Conservation (phyloP, 768 basidiomycete species). For the Ephemerocybe angulata region DNA sequence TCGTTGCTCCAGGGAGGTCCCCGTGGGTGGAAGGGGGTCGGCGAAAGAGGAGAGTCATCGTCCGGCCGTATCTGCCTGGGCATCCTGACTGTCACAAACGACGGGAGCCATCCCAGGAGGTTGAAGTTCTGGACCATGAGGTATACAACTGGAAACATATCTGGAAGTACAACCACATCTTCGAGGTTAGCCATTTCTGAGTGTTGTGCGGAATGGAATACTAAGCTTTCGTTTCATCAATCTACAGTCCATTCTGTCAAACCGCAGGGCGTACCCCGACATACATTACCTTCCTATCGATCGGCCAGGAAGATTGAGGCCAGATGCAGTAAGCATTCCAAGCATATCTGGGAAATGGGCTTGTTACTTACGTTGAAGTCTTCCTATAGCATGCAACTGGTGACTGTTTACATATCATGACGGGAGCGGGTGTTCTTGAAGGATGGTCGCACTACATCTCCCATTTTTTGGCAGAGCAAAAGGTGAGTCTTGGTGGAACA, state of each 20-base stretch:
- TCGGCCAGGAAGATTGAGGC: constrained; percentile 55
- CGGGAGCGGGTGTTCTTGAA: constrained; percentile 46
- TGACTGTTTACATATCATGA: constrained; percentile 48
- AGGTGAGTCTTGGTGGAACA: neutral
- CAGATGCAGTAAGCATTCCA: constrained; percentile 54
- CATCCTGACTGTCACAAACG: constrained; percentile 59
- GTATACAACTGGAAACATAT: constrained; percentile 71
- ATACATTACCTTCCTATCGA: constrained; percentile 61
- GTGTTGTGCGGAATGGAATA: neutral
- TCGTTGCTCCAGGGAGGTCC: neutral
- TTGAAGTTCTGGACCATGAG: constrained; percentile 39
- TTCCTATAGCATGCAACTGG: constrained; percentile 34
- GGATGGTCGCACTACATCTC: constrained; percentile 50
- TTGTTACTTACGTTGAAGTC: neutral
- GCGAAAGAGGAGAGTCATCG: constrained; percentile 40
- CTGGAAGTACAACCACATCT: constrained; percentile 49
- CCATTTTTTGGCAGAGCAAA: constrained; percentile 32
- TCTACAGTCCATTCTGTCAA: constrained; percentile 38
- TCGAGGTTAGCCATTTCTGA: constrained; percentile 42
- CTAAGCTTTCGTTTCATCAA: neutral
- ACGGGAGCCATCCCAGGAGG: constrained; percentile 41
- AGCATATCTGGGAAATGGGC: neutral
- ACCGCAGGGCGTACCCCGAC: constrained; percentile 41
- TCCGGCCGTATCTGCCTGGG: constrained; percentile 60
- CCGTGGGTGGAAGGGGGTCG: neutral